These are phyloP conservation scores for Hibiscus tridactylites DNA, from an alignment of 345 rosid genomes.

Conservation along the genomic window DNA sequence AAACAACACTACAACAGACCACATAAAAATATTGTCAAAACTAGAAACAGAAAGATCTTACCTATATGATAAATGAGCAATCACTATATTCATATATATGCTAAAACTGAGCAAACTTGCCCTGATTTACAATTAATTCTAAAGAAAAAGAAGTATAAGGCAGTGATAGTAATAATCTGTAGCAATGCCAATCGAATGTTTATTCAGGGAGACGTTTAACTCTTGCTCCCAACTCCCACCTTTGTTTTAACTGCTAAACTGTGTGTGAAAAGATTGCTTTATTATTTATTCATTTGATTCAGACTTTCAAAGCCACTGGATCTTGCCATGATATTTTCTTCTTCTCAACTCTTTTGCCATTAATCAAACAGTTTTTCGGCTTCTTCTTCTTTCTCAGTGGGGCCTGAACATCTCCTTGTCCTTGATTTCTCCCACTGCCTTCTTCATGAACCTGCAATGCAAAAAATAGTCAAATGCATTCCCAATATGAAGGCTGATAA, in stretches of 20 bases:
- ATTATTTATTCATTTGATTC: background rate
- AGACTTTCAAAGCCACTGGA: slow-evolving; percentile 18
- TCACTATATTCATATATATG: background rate
- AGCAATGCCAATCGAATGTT: slow-evolving; percentile 2
- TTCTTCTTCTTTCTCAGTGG: slow-evolving; percentile 13
- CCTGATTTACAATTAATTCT: slow-evolving; percentile 4
- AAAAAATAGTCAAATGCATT: background rate
- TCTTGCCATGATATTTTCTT: slow-evolving; percentile 39
- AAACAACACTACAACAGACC: background rate
- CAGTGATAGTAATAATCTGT: background rate
- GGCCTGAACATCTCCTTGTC: slow-evolving; percentile 4
- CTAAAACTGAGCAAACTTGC: slow-evolving; percentile 2
- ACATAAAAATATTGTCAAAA: background rate
- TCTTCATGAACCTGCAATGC: slow-evolving; percentile 13
- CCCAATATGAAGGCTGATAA: background rate
- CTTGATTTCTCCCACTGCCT: background rate
- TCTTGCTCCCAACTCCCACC: background rate
- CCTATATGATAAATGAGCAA: background rate
- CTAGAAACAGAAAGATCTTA: background rate
- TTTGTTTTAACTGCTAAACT: background rate
- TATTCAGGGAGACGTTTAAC: background rate
- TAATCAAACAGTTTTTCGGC: slow-evolving; percentile 5
- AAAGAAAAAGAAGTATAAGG: background rate
- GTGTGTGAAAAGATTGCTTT: background rate
- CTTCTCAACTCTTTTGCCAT: slow-evolving; percentile 18